These are phyloP conservation scores for Alternaria brassicicola DNA, from an alignment of 2,329 filamentous ascomycete genomes.

Conservation along the genomic window DNA sequence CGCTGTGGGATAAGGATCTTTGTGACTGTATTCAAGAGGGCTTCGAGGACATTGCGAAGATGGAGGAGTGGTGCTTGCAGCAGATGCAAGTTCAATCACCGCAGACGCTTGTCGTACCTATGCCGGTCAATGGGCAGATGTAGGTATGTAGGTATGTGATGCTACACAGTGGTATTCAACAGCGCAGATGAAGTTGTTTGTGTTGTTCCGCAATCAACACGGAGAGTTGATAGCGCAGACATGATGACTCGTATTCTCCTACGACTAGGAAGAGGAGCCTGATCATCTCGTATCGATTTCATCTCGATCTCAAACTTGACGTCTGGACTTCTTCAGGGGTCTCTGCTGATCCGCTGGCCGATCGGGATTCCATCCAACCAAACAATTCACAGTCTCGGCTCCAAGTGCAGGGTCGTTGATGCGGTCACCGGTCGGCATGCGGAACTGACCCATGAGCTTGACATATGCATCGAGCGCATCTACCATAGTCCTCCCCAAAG, in stretches of 20 bases:
- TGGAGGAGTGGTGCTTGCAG: constrained; percentile 18
- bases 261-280: background rate
- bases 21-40: background rate
- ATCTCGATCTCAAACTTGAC: background rate
- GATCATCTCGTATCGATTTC: background rate
- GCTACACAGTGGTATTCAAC: background rate
- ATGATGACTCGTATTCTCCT: background rate
- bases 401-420: constrained; percentile 39
- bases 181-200: no score
- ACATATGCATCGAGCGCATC: constrained; percentile 34
- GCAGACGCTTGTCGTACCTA: constrained; percentile 9
- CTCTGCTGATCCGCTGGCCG: constrained; percentile 9
- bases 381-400: constrained; percentile 39
- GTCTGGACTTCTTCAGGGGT: constrained; percentile 5
- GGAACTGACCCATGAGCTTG: constrained; percentile 32
- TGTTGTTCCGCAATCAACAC: no score
- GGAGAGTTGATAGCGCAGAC: no score
- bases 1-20: background rate
- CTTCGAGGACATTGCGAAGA: constrained; percentile 2
- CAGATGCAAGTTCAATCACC: constrained; percentile 12
- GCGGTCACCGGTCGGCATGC: constrained; percentile 22
- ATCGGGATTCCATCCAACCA: constrained; percentile 36
- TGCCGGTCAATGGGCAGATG: constrained; percentile 1
- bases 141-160: background rate
- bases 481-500: constrained; percentile 32